Evolutionary conservation across 1,284 basidiomycete species (phyloP).

Genomic region (Peniophora sp.): DNA sequence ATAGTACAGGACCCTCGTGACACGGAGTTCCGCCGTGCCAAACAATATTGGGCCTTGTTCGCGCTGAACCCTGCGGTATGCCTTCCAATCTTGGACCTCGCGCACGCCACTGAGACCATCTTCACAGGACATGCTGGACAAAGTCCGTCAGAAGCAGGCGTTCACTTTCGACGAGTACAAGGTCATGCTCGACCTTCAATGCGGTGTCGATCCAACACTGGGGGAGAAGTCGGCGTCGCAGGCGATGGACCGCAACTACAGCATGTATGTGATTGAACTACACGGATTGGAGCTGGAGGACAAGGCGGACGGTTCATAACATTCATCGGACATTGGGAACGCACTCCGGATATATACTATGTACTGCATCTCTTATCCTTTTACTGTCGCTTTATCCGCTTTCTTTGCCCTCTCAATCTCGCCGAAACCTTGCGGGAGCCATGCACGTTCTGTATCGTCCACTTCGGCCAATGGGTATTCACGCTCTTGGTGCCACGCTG

Average conservation of each 20-base stretch:
- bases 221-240: slow-evolving; percentile 41
- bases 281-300: slow-evolving; percentile 69
- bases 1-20: slow-evolving; percentile 55
- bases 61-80: slow-evolving; percentile 63
- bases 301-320: slow-evolving; percentile 20
- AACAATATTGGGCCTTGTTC: slow-evolving; percentile 80
- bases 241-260: slow-evolving; percentile 62
- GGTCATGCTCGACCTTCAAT: slow-evolving; percentile 81
- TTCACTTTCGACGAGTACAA: slow-evolving; percentile 91
- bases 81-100: not conserved
- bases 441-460: slow-evolving; percentile 4
- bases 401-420: slow-evolving; percentile 2
- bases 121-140: slow-evolving; percentile 64
- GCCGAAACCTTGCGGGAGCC: not conserved
- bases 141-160: slow-evolving; percentile 50
- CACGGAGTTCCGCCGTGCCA: slow-evolving; percentile 69
- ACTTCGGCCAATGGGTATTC: not conserved
- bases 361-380: too few species aligned
- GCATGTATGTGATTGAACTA: slow-evolving; percentile 75
- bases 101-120: slow-evolving; percentile 2
- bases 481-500: not conserved
- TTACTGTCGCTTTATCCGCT: slow-evolving; percentile 4
- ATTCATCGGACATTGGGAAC: slow-evolving; percentile 3
- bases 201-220: slow-evolving; percentile 61
- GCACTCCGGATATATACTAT: not conserved